phyloP scores from a whole-genome alignment of 176 grass and related monocot species.

The Areca catechu region DNA sequence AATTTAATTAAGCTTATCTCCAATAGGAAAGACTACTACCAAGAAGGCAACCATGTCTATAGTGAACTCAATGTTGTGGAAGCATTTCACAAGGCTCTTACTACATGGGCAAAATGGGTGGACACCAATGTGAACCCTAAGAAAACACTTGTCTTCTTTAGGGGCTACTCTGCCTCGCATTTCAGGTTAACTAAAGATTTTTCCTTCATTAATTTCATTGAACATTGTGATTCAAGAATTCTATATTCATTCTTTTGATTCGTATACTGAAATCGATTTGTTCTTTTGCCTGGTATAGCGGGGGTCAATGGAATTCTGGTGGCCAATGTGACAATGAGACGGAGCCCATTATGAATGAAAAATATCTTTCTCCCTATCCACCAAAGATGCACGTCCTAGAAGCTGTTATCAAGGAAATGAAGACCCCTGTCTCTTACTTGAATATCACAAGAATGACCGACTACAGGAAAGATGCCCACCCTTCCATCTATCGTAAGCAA shows the following conservation, averaged over 20 bases:
- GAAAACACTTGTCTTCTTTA: conserved; percentile 63
- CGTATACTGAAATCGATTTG: neutral
- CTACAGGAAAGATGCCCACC: conserved; percentile 92
- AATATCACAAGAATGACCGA: conserved; percentile 90
- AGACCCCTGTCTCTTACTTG: conserved; percentile 64
- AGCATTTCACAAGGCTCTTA: conserved; percentile 76
- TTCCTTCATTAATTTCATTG: neutral
- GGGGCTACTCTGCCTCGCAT: conserved; percentile 90
- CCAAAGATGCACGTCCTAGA: conserved; percentile 52
- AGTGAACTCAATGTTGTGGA: conserved; percentile 61
- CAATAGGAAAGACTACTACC: conserved; percentile 90
- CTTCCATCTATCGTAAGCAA: conserved; percentile 62
- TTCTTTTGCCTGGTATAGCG: conserved; percentile 41
- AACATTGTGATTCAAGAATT: too few relatives aligned
- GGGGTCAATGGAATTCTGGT: conserved; percentile 96
- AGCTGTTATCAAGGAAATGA: conserved; percentile 69
- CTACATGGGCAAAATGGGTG: conserved; percentile 87
- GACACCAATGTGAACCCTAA: conserved; percentile 68
- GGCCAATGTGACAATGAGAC: conserved; percentile 78
- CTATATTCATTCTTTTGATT: neutral
- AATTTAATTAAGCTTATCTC: neutral
- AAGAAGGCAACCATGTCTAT: conserved; percentile 78
- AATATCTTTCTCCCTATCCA: conserved; percentile 67
- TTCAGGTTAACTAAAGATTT: conserved; percentile 36
- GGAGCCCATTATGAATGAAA: conserved; percentile 57